phyloP scores from a whole-genome alignment of 129 eudicot species.

The Centrapalus pauciflorus region DNA sequence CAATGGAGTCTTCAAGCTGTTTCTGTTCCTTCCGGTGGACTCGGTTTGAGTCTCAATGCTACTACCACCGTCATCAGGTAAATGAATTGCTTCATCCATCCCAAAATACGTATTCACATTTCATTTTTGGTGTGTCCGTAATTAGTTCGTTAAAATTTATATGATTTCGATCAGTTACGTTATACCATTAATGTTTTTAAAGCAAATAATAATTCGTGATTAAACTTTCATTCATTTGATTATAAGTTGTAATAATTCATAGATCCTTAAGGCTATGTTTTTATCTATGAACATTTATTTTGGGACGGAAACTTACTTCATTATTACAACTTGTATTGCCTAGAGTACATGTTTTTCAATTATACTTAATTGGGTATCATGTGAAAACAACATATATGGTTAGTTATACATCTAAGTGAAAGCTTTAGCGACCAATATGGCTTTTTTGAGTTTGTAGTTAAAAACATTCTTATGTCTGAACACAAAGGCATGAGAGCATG shows the following conservation, averaged over 20 bases:
- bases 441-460: constrained; percentile 33
- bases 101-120: no score
- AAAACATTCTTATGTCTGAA: constrained; percentile 46
- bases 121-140: no score
- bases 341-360: background rate
- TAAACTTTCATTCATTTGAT: no score
- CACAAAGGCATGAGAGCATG: constrained; percentile 40
- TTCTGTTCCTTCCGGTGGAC: constrained; percentile 79
- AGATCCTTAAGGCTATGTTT: no score
- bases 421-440: constrained; percentile 7
- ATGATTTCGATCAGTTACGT: no score
- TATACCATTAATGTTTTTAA: no score
- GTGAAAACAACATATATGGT: constrained; percentile 36
- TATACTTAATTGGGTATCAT: constrained; percentile 19
- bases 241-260: no score
- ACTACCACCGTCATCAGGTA: constrained; percentile 26
- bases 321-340: background rate
- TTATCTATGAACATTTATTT: no score
- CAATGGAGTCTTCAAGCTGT: constrained; percentile 86
- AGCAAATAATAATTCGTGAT: no score
- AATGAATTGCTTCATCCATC: no score
- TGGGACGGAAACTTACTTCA: no score
- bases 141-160: no score
- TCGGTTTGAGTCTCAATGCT: constrained; percentile 74
- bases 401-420: constrained; percentile 24